phyloP scores from a whole-genome alignment of 225 moss, liverwort and hornwort genomes.

The Antitrichia curtipendula region DNA sequence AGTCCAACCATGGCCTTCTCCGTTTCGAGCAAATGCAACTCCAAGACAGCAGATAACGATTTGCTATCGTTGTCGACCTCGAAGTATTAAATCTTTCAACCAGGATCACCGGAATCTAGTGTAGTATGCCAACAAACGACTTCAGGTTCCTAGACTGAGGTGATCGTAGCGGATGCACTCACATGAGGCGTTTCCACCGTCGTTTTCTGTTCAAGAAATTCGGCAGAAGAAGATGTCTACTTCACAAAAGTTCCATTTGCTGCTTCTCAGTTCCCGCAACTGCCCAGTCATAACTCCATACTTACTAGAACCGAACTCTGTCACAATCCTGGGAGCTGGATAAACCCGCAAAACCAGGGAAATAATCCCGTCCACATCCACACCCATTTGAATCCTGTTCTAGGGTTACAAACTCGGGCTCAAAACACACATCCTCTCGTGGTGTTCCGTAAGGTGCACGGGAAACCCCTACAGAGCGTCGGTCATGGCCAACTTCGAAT shows the following conservation, averaged over 20 bases:
- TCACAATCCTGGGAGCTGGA: background rate
- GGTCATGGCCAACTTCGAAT: background rate
- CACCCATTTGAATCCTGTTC: background rate
- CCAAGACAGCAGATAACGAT: background rate
- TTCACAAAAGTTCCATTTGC: background rate
- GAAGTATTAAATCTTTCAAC: background rate
- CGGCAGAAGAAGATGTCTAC: background rate
- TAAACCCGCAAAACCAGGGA: background rate
- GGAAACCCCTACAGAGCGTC: background rate
- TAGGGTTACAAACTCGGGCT: background rate
- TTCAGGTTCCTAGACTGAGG: background rate
- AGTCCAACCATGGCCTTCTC: background rate
- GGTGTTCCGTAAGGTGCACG: background rate
- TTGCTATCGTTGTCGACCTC: background rate
- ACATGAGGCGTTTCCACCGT: background rate
- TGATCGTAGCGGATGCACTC: background rate
- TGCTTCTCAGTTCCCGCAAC: background rate
- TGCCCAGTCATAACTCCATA: background rate
- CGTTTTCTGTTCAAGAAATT: background rate
- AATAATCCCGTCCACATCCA: background rate
- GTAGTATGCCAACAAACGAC: background rate
- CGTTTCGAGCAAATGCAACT: background rate
- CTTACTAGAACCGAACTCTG: background rate
- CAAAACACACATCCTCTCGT: background rate
- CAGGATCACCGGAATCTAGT: background rate